A percentile compares a stretch with the other conserved stretches of the same genome.
phyloP scores from a whole-genome alignment of 371 early-diverging fungal genomes.

The Mucor velutinosus region DNA sequence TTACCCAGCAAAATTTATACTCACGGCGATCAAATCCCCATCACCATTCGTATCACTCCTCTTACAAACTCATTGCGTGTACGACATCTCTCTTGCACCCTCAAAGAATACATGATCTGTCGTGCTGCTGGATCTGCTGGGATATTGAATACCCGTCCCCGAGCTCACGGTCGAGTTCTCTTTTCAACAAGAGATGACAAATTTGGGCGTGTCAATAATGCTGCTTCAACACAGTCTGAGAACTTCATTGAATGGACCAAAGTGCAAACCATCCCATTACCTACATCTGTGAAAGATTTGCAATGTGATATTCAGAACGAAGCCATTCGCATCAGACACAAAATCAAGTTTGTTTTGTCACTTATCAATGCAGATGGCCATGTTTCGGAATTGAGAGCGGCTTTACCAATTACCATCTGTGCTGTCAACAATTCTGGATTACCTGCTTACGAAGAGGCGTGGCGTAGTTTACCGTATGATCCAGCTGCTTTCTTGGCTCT shows the following conservation, averaged over 20 bases:
- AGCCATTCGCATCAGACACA: conserved; percentile 41
- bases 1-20: conserved; percentile 40
- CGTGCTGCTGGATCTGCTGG: conserved; percentile 17
- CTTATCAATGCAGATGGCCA: conserved; percentile 33
- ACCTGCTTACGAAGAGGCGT: conserved; percentile 35
- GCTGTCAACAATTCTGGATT: conserved; percentile 21
- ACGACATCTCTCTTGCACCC: conserved; percentile 33
- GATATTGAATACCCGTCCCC: conserved; percentile 31
- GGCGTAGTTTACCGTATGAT: conserved; percentile 38
- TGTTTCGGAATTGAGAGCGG: conserved; percentile 38
- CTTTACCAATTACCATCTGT: conserved; percentile 37
- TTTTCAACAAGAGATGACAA: conserved; percentile 29
- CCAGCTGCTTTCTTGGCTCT: conserved; percentile 22
- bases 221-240: background rate
- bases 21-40: conserved; percentile 43
- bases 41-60: conserved; percentile 39
- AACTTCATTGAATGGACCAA: conserved; percentile 35
- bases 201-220: conserved; percentile 14
- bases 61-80: conserved; percentile 28
- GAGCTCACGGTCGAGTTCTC: conserved; percentile 38
- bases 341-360: conserved; percentile 31
- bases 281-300: conserved; percentile 24
- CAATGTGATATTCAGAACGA: conserved; percentile 47
- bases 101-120: conserved; percentile 47
- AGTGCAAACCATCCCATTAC: conserved; percentile 26